Conservation (phyloP, 2,329 filamentous ascomycete genomes). For the Camillea tinctor region DNA sequence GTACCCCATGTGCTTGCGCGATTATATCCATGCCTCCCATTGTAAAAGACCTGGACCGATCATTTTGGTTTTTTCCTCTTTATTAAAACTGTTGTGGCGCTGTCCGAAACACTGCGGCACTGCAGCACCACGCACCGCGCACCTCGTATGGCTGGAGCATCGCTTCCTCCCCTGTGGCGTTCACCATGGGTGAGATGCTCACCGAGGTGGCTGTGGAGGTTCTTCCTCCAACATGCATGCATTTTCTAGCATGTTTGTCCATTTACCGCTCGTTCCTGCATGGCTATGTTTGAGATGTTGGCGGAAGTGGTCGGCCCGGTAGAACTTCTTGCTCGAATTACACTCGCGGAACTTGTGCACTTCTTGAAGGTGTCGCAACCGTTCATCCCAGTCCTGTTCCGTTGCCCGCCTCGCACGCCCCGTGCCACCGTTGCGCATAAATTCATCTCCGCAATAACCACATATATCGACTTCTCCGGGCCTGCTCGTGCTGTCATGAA, state of each 20-base stretch:
- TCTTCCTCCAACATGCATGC: constrained; percentile 94
- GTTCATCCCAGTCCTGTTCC: constrained; percentile 82
- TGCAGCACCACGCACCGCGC: too few species aligned
- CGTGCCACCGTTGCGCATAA: constrained; percentile 52
- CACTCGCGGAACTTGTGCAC: constrained; percentile 97
- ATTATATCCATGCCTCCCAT: not conserved
- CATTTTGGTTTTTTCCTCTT: too few species aligned
- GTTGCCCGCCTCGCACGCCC: constrained; percentile 54
- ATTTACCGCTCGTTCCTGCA: constrained; percentile 92
- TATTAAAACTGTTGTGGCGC: not conserved
- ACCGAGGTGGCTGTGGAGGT: constrained; percentile 49
- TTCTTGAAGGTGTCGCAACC: constrained; percentile 82
- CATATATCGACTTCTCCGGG: constrained; percentile 75
- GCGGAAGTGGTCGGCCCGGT: constrained; percentile 93
- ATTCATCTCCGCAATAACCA: constrained; percentile 95
- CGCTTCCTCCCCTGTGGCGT: not conserved
- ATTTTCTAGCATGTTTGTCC: constrained; percentile 97
- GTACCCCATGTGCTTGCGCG: not conserved
- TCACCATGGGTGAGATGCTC: constrained; percentile 10
- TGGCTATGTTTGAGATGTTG: constrained; percentile 98
- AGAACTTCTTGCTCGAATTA: constrained; percentile 98
- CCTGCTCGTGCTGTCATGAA: constrained; percentile 73
- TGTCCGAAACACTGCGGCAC: not conserved
- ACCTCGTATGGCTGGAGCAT: not conserved
- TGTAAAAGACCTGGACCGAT: not conserved